Conservation (phyloP, 1,284 basidiomycete genomes). For the Trametes versicolor region DNA sequence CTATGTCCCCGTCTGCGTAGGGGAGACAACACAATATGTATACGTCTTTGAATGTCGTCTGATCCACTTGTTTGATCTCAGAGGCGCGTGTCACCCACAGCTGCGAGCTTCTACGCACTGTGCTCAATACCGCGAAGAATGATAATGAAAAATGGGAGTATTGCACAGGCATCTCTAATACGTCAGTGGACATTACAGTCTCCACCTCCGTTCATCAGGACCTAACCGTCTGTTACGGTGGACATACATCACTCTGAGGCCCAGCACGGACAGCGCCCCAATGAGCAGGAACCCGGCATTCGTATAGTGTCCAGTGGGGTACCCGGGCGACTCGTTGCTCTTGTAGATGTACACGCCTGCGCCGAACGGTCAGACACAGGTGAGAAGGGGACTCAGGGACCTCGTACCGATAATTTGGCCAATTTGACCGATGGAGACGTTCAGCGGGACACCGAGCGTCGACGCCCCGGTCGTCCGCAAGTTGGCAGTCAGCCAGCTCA, state of each 20-base stretch:
- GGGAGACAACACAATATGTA: too few species aligned
- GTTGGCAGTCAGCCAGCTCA: conserved; percentile 50
- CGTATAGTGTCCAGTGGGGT: conserved; percentile 48
- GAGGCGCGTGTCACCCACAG: too few species aligned
- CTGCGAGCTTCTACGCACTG: too few species aligned
- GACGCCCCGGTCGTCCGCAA: conserved; percentile 42
- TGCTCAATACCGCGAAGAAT: too few species aligned
- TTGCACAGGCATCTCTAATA: background rate
- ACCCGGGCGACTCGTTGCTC: conserved; percentile 43
- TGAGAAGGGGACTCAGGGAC: too few species aligned
- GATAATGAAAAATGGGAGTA: too few species aligned
- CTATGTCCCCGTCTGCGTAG: too few species aligned
- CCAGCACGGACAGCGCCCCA: conserved; percentile 35
- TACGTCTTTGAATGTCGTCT: too few species aligned
- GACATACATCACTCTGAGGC: conserved; percentile 32
- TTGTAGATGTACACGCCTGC: conserved; percentile 50
- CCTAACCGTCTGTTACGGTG: conserved; percentile 29
- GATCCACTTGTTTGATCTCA: too few species aligned
- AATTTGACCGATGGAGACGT: conserved; percentile 46
- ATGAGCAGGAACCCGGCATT: conserved; percentile 44
- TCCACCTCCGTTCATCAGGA: conserved; percentile 31
- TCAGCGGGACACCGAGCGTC: conserved; percentile 48
- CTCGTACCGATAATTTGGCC: conserved; percentile 46
- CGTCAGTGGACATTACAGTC: conserved; percentile 19
- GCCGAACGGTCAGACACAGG: background rate